These are phyloP conservation scores for Penicillium parvum DNA, from an alignment of 495 filamentous ascomycete genomes.

Conservation along the genomic window DNA sequence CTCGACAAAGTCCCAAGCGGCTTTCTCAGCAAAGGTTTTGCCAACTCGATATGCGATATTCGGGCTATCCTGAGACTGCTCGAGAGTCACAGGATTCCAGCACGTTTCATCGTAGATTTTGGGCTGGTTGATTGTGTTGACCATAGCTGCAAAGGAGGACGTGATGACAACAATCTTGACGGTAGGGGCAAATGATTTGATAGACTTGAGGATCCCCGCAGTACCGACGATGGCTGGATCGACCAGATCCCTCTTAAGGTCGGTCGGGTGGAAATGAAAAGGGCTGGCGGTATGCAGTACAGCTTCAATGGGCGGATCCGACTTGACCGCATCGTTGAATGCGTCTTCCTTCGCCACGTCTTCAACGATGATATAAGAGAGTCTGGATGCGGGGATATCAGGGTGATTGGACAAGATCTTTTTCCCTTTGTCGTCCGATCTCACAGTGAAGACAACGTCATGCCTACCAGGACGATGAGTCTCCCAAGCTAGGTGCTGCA, in stretches of 20 bases:
- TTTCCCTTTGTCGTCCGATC: not conserved
- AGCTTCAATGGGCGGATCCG: not conserved
- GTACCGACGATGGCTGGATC: constrained; percentile 9
- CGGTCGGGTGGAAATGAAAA: not conserved
- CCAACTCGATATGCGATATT: constrained; percentile 43
- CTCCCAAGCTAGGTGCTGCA: too few species aligned
- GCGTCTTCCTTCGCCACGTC: not conserved
- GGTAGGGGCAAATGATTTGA: not conserved
- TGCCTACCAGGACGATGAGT: not conserved
- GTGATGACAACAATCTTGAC: constrained; percentile 5
- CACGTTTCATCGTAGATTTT: not conserved
- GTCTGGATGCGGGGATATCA: not conserved
- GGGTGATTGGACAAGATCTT: not conserved
- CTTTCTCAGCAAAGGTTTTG: constrained; percentile 49
- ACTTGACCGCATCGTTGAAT: not conserved
- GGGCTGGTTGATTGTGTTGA: not conserved
- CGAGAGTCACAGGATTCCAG: constrained; percentile 17
- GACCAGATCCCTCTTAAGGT: constrained; percentile 2
- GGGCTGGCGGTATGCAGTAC: constrained; percentile 11
- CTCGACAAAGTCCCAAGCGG: constrained; percentile 64
- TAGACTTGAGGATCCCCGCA: not conserved
- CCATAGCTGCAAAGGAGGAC: constrained; percentile 9
- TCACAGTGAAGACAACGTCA: not conserved
- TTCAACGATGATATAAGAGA: not conserved
- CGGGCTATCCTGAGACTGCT: constrained; percentile 45